phyloP scores from a whole-genome alignment of 1,284 basidiomycete genomes.

The Volvariella volvacea region DNA sequence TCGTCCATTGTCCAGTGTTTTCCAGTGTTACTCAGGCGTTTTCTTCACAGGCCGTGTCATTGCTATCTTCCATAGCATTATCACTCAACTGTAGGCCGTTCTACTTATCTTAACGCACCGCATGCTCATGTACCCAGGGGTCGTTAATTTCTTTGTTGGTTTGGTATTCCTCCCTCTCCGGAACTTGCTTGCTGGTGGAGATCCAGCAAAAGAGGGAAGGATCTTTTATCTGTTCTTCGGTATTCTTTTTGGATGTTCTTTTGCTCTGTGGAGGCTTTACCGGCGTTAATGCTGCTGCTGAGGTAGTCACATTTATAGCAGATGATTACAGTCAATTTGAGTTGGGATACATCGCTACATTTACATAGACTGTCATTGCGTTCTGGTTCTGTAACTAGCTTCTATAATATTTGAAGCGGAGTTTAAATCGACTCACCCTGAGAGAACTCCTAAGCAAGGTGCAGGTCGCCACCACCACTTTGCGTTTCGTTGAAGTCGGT shows the following conservation, averaged over 20 bases:
- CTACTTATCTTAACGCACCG: background rate
- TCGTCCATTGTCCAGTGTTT: constrained; percentile 4
- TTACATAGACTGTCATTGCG: too few species aligned
- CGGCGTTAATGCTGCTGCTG: constrained; percentile 14
- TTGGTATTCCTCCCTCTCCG: constrained; percentile 79
- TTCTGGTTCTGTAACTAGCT: too few species aligned
- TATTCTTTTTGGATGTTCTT: constrained; percentile 32
- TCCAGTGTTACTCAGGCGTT: constrained; percentile 8
- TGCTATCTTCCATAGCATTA: constrained; percentile 77
- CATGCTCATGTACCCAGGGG: constrained; percentile 43
- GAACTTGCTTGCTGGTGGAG: constrained; percentile 60
- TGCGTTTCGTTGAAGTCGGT: constrained; percentile 28
- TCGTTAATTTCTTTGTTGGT: constrained; percentile 77
- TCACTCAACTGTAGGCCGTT: constrained; percentile 63
- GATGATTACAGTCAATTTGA: constrained; percentile 2
- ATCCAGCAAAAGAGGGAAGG: constrained; percentile 64
- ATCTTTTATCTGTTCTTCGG: constrained; percentile 78
- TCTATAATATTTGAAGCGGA: too few species aligned
- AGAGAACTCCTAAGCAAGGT: too few species aligned
- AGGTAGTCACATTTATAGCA: background rate
- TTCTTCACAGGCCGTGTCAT: constrained; percentile 80
- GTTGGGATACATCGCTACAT: too few species aligned
- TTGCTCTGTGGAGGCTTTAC: constrained; percentile 35
- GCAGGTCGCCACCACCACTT: constrained; percentile 20
- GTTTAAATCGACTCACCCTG: constrained; percentile 12